Percentiles rank a stretch among this genome's conserved stretches.
Conservation (phyloP, 2,329 filamentous ascomycete genomes). For the Fusarium coicis region DNA sequence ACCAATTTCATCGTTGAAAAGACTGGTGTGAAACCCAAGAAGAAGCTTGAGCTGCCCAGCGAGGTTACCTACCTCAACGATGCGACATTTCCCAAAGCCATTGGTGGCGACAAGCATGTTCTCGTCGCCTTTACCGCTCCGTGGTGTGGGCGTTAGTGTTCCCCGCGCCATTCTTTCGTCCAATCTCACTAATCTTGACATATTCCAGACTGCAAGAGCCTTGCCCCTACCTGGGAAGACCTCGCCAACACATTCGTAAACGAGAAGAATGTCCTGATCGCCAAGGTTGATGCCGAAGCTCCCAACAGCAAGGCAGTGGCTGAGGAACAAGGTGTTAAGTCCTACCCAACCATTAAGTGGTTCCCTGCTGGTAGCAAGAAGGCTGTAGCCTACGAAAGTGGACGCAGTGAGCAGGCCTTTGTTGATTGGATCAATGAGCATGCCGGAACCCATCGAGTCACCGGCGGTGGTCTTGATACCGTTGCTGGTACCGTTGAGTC, state of each 20-base stretch:
- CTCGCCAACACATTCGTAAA: slow-evolving; percentile 82
- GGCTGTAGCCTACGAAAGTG: slow-evolving; percentile 76
- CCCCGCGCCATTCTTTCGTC: background rate
- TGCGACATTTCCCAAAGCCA: slow-evolving; percentile 76
- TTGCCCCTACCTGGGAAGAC: slow-evolving; percentile 90
- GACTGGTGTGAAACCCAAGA: slow-evolving; percentile 84
- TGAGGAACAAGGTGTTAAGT: slow-evolving; percentile 78
- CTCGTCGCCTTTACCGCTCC: slow-evolving; percentile 97
- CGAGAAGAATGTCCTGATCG: slow-evolving; percentile 84
- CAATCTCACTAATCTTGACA: slow-evolving; percentile 15
- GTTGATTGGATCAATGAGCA: slow-evolving; percentile 88
- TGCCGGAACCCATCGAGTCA: slow-evolving; percentile 84
- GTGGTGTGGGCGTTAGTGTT: slow-evolving; percentile 93
- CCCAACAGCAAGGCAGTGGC: slow-evolving; percentile 84
- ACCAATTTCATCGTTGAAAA: slow-evolving; percentile 84
- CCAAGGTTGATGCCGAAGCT: slow-evolving; percentile 94
- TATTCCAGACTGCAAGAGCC: slow-evolving; percentile 87
- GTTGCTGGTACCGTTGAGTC: slow-evolving; percentile 84
- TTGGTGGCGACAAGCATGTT: slow-evolving; percentile 89
- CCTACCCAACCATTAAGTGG: slow-evolving; percentile 98
- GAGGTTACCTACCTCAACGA: slow-evolving; percentile 84
- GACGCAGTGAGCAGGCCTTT: slow-evolving; percentile 80
- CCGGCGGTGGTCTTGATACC: slow-evolving; percentile 82
- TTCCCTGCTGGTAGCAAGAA: slow-evolving; percentile 87
- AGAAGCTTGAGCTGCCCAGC: slow-evolving; percentile 78